Evolutionary conservation across 2,329 filamentous ascomycete genomes (phyloP).

Genomic region (Colletotrichum sp.): DNA sequence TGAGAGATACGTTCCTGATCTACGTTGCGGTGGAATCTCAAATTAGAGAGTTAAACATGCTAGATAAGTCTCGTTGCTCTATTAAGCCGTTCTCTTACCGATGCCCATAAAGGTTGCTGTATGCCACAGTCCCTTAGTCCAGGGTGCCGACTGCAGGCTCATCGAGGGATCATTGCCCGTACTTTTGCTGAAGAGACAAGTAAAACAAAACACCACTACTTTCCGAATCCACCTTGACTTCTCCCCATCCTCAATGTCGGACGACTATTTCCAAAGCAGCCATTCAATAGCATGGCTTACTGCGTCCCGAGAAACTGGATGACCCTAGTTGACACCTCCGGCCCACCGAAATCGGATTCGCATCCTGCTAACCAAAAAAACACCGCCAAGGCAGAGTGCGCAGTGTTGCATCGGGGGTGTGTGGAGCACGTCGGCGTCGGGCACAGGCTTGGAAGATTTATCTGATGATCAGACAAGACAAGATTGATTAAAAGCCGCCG

Average conservation of each 20-base stretch:
- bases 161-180: background rate
- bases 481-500: background rate
- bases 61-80: background rate
- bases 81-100: background rate
- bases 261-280: background rate
- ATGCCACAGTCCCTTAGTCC: background rate
- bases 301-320: background rate
- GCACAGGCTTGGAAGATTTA: background rate
- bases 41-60: background rate
- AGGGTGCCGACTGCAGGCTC: background rate
- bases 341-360: background rate
- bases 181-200: background rate
- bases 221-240: background rate
- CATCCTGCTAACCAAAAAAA: background rate
- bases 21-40: background rate
- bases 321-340: background rate
- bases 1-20: background rate
- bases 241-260: background rate
- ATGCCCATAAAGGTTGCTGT: background rate
- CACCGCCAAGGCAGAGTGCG: background rate
- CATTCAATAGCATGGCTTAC: background rate
- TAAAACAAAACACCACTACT: background rate
- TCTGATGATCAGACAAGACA: background rate
- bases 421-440: background rate
- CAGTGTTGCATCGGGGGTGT: background rate